Evolutionary conservation across 2,329 filamentous ascomycete species (phyloP).

Genomic region (Hypoxylon rubiginosum): DNA sequence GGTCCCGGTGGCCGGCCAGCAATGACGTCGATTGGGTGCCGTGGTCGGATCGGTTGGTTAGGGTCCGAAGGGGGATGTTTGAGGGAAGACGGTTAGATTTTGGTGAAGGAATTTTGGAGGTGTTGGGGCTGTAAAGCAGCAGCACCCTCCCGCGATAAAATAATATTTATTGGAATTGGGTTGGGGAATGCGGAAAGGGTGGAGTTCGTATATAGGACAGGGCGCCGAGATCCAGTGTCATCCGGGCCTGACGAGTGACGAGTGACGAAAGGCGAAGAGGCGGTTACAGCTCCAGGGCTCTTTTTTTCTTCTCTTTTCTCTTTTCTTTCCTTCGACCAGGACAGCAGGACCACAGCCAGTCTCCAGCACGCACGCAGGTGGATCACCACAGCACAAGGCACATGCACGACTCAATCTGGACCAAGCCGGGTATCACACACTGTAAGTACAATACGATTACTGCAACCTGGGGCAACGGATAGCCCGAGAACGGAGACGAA

Average conservation of each 20-base stretch:
- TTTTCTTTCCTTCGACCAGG: neutral
- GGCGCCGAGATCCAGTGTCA: constrained; percentile 45
- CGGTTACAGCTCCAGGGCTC: constrained; percentile 38
- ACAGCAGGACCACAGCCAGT: neutral
- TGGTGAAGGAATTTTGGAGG: constrained; percentile 88
- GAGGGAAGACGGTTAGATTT: constrained; percentile 77
- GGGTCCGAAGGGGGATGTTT: constrained; percentile 88
- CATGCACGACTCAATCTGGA: constrained; percentile 39
- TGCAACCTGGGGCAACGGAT: constrained; percentile 14
- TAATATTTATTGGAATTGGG: constrained; percentile 44
- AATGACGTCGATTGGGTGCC: constrained; percentile 62
- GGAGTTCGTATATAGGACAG: constrained; percentile 48
- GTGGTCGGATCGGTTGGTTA: constrained; percentile 62
- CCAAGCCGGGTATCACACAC: constrained; percentile 40
- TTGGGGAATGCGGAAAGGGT: constrained; percentile 53
- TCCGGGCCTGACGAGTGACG: constrained; percentile 42
- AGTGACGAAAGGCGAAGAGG: constrained; percentile 35
- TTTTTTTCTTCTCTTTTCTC: constrained; percentile 11
- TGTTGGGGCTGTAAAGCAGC: constrained; percentile 81
- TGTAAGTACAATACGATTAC: constrained; percentile 34
- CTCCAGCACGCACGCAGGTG: constrained; percentile 38
- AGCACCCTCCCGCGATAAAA: constrained; percentile 73
- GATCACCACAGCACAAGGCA: constrained; percentile 43
- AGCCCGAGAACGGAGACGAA: constrained; percentile 30
- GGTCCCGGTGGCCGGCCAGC: constrained; percentile 60